phyloP scores from a whole-genome alignment of 2,329 filamentous ascomycete genomes.

The Colletotrichum tropicale region DNA sequence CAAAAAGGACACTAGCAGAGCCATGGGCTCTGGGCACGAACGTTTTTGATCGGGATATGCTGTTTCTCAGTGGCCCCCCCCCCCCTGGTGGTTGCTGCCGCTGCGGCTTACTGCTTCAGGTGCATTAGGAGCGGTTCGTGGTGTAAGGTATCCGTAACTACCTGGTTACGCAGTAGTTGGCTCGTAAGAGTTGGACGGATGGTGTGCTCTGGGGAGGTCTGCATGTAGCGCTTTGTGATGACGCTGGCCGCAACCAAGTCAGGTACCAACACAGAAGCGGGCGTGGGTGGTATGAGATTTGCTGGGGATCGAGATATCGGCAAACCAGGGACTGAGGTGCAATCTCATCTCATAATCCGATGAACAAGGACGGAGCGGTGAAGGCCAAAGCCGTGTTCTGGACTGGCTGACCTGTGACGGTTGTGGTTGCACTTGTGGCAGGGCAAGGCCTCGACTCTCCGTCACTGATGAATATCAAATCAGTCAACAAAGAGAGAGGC shows the following conservation, averaged over 20 bases:
- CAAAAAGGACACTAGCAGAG: background rate
- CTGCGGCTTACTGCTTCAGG: background rate
- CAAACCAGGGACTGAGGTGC: background rate
- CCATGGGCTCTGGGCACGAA: background rate
- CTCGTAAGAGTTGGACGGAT: background rate
- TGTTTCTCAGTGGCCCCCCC: background rate
- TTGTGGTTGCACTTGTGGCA: background rate
- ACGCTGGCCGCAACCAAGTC: slow-evolving; percentile 11
- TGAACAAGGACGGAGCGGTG: background rate
- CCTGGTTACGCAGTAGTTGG: too few relatives aligned
- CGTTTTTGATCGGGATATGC: slow-evolving; percentile 4
- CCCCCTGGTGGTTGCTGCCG: background rate
- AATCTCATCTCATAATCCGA: background rate
- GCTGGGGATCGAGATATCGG: slow-evolving; percentile 8
- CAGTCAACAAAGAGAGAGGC: slow-evolving; percentile 5
- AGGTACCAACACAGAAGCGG: slow-evolving; percentile 6
- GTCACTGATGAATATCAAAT: background rate
- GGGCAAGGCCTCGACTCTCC: background rate
- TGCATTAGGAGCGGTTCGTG: background rate
- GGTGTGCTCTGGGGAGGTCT: background rate
- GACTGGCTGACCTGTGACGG: background rate
- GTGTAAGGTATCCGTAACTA: background rate
- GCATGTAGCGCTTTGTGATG: slow-evolving; percentile 4
- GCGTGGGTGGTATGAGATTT: background rate
- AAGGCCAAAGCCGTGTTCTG: background rate